These are phyloP conservation scores for Lactarius akahatsu DNA, from an alignment of 768 basidiomycete species.

Conservation along the genomic window DNA sequence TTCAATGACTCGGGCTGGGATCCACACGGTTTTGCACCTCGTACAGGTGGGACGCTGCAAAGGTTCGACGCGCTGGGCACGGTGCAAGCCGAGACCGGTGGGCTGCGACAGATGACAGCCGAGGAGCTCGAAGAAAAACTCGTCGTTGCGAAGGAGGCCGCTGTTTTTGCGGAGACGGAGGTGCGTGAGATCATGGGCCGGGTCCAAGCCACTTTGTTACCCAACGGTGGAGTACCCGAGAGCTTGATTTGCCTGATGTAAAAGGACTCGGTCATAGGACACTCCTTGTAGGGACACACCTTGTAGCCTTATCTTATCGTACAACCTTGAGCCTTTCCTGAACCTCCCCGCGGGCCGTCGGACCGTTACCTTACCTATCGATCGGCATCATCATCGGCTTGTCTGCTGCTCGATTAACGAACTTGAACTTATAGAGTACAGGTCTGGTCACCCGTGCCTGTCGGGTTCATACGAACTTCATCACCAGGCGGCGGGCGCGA, in stretches of 20 bases:
- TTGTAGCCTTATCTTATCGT: constrained; percentile 15
- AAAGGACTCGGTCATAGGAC: not conserved
- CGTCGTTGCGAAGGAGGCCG: constrained; percentile 65
- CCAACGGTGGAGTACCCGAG: constrained; percentile 32
- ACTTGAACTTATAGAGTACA: too few species aligned
- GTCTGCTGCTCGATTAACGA: too few species aligned
- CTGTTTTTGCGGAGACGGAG: constrained; percentile 70
- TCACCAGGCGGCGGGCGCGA: too few species aligned
- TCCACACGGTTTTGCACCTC: constrained; percentile 62
- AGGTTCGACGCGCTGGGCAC: constrained; percentile 65
- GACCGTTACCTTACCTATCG: too few species aligned
- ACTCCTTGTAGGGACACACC: not conserved
- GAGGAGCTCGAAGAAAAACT: constrained; percentile 78
- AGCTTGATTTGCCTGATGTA: not conserved
- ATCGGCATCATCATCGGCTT: too few species aligned
- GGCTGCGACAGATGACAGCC: constrained; percentile 52
- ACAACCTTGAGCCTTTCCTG: too few species aligned
- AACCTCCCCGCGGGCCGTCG: too few species aligned
- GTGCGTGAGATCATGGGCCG: constrained; percentile 73
- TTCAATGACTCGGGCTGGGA: constrained; percentile 90
- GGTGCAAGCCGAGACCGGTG: constrained; percentile 46
- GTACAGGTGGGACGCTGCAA: constrained; percentile 62
- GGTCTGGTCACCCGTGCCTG: too few species aligned
- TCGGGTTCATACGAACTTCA: too few species aligned
- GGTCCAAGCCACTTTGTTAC: constrained; percentile 51